phyloP scores from a whole-genome alignment of 805 yeast genomes.

The Candida caryicola region DNA sequence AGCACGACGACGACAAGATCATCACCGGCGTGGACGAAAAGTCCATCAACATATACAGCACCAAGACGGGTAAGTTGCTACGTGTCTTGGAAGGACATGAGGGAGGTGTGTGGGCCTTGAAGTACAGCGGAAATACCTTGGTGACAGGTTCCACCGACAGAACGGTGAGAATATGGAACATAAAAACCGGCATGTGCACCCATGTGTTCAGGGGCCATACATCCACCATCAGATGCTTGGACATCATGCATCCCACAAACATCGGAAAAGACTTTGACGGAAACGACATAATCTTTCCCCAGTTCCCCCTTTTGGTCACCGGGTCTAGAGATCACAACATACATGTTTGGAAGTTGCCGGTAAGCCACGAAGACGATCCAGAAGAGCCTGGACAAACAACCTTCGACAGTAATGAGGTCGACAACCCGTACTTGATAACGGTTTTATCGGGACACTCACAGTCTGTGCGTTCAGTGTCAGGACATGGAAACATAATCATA shows the following conservation, averaged over 20 bases:
- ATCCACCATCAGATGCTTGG: constrained; percentile 89
- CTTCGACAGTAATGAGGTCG: constrained; percentile 34
- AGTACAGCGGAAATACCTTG: constrained; percentile 75
- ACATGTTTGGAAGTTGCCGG: constrained; percentile 57
- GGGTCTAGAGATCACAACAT: constrained; percentile 46
- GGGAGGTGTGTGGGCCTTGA: constrained; percentile 98
- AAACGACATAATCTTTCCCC: constrained; percentile 54
- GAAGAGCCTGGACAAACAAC: constrained; percentile 34
- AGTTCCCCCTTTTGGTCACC: constrained; percentile 59
- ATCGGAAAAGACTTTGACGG: constrained; percentile 64
- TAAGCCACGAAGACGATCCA: constrained; percentile 35
- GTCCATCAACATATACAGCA: constrained; percentile 75
- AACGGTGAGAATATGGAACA: constrained; percentile 91
- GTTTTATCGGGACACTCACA: constrained; percentile 62
- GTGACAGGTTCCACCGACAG: constrained; percentile 95
- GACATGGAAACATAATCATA: constrained; percentile 76
- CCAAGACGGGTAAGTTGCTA: constrained; percentile 64
- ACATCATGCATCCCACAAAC: constrained; percentile 66
- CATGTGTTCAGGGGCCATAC: constrained; percentile 90
- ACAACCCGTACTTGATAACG: constrained; percentile 64
- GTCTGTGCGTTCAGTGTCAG: constrained; percentile 84
- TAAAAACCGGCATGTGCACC: constrained; percentile 79
- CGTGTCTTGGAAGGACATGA: constrained; percentile 79
- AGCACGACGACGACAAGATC: constrained; percentile 85
- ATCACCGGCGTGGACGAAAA: constrained; percentile 92